Evolutionary conservation across 768 basidiomycete species (phyloP).

Genomic region (Paxillus rubicundulus): DNA sequence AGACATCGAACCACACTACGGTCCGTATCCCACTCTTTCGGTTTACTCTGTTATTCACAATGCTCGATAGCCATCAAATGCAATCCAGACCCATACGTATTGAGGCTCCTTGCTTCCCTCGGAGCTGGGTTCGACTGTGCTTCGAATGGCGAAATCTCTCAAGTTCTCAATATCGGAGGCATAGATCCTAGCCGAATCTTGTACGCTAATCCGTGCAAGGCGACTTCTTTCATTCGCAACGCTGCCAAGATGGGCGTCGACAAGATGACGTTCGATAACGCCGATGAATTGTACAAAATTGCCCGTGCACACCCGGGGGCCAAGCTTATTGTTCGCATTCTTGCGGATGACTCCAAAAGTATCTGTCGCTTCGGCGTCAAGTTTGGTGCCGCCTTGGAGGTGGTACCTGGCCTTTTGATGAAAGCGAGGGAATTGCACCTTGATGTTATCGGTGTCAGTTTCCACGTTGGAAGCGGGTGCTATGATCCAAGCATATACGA

Average conservation of each 20-base stretch:
- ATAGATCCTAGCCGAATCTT: conserved; percentile 83
- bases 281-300: conserved; percentile 93
- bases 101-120: conserved; percentile 84
- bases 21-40: conserved; percentile 43
- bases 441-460: conserved; percentile 91
- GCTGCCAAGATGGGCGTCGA: conserved; percentile 79
- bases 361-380: conserved; percentile 92
- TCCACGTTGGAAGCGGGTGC: conserved; percentile 97
- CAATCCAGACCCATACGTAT: conserved; percentile 94
- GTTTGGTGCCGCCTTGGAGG: conserved; percentile 86
- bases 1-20: conserved; percentile 92
- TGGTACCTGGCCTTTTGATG: conserved; percentile 74
- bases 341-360: conserved; percentile 97
- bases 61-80: conserved; percentile 81
- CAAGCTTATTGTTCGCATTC: conserved; percentile 87
- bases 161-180: conserved; percentile 71
- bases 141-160: conserved; percentile 87
- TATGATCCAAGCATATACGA: conserved; percentile 89
- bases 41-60: conserved; percentile 26
- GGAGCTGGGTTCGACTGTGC: conserved; percentile 98
- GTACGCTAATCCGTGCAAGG: conserved; percentile 99
- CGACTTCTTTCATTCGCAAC: conserved; percentile 85
- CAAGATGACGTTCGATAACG: conserved; percentile 98
- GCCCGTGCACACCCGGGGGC: conserved; percentile 76
- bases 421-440: conserved; percentile 78